phyloP scores from a whole-genome alignment of 805 yeast genomes.

The Lipomyces starkeyi region DNA sequence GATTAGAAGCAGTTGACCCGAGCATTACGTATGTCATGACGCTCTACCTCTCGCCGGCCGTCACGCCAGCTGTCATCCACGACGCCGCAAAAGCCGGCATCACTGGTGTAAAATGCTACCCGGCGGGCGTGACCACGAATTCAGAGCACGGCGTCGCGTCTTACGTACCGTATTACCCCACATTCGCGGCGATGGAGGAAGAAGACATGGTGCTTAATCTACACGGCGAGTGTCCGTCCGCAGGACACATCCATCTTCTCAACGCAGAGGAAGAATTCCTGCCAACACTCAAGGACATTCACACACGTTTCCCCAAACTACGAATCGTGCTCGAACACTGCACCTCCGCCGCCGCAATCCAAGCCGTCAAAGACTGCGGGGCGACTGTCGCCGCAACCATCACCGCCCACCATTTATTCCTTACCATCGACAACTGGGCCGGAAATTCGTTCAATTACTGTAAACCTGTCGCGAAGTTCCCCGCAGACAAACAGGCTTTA shows the following conservation, averaged over 20 bases:
- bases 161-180: constrained; percentile 84
- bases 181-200: constrained; percentile 86
- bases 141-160: constrained; percentile 90
- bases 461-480: constrained; percentile 96
- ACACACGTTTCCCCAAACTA: constrained; percentile 80
- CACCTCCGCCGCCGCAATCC: constrained; percentile 87
- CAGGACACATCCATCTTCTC: constrained; percentile 79
- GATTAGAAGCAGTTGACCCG: constrained; percentile 71
- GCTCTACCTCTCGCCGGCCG: constrained; percentile 73
- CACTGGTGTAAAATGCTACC: constrained; percentile 93
- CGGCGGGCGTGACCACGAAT: constrained; percentile 99
- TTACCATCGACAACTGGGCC: constrained; percentile 95
- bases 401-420: constrained; percentile 91
- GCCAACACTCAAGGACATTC: constrained; percentile 84
- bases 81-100: constrained; percentile 73
- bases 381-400: constrained; percentile 86
- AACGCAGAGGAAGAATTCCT: constrained; percentile 93
- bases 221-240: constrained; percentile 94
- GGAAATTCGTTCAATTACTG: constrained; percentile 95
- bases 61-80: constrained; percentile 85
- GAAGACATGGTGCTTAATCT: constrained; percentile 79
- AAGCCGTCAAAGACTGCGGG: constrained; percentile 73
- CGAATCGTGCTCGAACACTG: constrained; percentile 93
- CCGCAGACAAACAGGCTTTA: constrained; percentile 79
- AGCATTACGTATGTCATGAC: constrained; percentile 90